Evolutionary conservation across 2,329 filamentous ascomycete species (phyloP).

Genomic region (Huntiella moniliformis): DNA sequence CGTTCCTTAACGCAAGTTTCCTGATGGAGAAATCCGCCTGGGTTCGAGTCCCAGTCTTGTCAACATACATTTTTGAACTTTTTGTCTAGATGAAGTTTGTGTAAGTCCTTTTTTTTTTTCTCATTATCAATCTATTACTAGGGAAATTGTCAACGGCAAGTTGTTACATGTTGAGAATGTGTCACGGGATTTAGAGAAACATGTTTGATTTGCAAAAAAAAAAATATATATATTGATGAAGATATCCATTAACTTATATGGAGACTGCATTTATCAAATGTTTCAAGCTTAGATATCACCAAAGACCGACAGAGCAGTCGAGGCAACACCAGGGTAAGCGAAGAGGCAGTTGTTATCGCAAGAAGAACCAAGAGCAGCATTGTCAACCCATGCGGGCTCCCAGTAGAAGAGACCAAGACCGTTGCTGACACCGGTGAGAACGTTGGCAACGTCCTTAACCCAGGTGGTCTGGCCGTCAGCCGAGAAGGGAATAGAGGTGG

Average conservation of each 20-base stretch:
- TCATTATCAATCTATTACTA: too few relatives aligned
- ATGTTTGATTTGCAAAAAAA: background rate
- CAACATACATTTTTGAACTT: background rate
- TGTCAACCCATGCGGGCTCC: slow-evolving; percentile 55
- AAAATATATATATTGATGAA: background rate
- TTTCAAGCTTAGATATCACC: slow-evolving; percentile 1
- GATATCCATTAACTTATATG: background rate
- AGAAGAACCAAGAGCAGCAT: slow-evolving; percentile 43
- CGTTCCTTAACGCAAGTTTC: slow-evolving; percentile 15
- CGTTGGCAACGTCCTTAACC: slow-evolving; percentile 37
- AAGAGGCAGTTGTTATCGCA: slow-evolving; percentile 48
- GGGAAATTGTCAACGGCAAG: too few relatives aligned
- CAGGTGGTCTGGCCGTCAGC: slow-evolving; percentile 44
- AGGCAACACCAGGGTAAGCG: slow-evolving; percentile 31
- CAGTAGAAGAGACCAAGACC: slow-evolving; percentile 51
- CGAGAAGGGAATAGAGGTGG: slow-evolving; percentile 40
- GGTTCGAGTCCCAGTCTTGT: slow-evolving; percentile 12
- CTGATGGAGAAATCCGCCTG: slow-evolving; percentile 12
- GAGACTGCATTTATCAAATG: background rate
- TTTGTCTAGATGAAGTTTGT: too few relatives aligned
- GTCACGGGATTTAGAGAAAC: too few relatives aligned
- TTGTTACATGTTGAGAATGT: background rate
- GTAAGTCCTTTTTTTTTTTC: too few relatives aligned
- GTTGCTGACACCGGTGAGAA: slow-evolving; percentile 32
- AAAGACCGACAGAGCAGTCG: slow-evolving; percentile 24